phyloP scores from a whole-genome alignment of 345 rosid species.

The Heritiera fomes region DNA sequence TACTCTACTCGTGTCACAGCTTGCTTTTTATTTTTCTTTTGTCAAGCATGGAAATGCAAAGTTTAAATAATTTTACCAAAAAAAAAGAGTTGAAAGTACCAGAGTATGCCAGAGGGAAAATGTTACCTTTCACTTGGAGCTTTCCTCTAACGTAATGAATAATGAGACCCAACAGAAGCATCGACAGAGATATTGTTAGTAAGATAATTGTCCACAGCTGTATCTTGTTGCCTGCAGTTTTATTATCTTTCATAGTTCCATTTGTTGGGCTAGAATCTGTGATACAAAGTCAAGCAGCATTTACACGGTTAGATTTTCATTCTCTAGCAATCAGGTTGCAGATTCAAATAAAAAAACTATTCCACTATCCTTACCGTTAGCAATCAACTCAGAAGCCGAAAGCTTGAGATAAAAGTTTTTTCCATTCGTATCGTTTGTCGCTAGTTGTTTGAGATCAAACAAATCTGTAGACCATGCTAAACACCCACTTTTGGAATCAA shows the following conservation, averaged over 20 bases:
- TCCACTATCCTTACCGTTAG: neutral
- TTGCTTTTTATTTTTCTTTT: too few species aligned
- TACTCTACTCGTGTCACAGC: too few species aligned
- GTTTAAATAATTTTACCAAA: too few species aligned
- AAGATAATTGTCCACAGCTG: slow-evolving; percentile 1
- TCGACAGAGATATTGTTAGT: neutral
- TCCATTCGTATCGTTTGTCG: neutral
- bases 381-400: neutral
- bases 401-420: slow-evolving; percentile 17
- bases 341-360: too few species aligned
- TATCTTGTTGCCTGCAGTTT: neutral
- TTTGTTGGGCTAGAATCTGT: neutral
- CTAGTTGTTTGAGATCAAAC: neutral
- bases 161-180: neutral
- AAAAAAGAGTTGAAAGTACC: neutral
- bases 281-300: neutral
- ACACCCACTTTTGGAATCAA: neutral
- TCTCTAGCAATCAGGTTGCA: neutral
- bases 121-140: neutral
- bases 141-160: neutral
- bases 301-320: neutral
- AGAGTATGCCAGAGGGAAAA: neutral
- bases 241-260: too few species aligned
- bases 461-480: neutral
- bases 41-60: neutral